Evolutionary conservation across 2,329 filamentous ascomycete species (phyloP).

Genomic region (Endothia cerciana): DNA sequence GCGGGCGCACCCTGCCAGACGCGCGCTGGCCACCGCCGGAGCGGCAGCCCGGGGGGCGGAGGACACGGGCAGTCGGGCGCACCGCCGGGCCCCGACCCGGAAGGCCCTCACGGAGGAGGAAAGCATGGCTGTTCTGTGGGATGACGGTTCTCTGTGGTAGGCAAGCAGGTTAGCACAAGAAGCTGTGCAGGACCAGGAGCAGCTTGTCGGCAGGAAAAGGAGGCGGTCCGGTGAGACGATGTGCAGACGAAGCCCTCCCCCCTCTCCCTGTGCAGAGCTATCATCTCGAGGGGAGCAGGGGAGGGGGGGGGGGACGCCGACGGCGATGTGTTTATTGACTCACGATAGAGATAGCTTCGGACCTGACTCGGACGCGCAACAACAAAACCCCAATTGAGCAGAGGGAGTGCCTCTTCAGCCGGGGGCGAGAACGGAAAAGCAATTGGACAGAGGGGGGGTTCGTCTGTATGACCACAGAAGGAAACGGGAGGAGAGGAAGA

Average conservation of each 20-base stretch:
- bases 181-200: not conserved
- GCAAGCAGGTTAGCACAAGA: not conserved
- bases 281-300: not conserved
- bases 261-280: not conserved
- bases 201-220: not conserved
- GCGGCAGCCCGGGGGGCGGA: conserved; percentile 15
- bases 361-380: conserved; percentile 28
- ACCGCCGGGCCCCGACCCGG: conserved; percentile 49
- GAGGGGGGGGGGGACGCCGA: not conserved
- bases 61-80: conserved; percentile 37
- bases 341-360: conserved; percentile 24
- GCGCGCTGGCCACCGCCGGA: conserved; percentile 23
- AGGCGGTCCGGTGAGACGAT: not conserved
- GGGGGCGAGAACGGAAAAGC: conserved; percentile 4
- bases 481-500: not conserved
- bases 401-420: conserved; percentile 15
- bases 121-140: conserved; percentile 42
- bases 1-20: conserved; percentile 30
- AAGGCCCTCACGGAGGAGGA: conserved; percentile 46
- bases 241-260: not conserved
- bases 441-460: conserved; percentile 26
- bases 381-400: conserved; percentile 14
- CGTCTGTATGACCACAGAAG: conserved; percentile 16
- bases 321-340: conserved; percentile 24
- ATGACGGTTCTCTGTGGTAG: not conserved